phyloP scores from a whole-genome alignment of 495 filamentous ascomycete species.

The Articulospora tetracladia region DNA sequence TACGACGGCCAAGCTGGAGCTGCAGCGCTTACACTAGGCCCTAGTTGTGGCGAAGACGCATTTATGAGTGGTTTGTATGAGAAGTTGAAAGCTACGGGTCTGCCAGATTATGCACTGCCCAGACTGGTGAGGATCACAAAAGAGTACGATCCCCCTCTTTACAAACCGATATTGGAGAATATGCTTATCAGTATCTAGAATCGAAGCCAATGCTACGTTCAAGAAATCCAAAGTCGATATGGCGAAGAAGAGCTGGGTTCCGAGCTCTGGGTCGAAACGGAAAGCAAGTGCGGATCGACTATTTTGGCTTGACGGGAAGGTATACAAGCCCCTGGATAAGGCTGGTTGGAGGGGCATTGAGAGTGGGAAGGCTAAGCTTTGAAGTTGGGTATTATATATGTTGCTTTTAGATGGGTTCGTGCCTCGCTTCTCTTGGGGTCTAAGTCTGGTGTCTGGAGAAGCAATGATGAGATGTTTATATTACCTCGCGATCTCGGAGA shows the following conservation, averaged over 20 bases:
- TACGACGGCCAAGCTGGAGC: conserved; percentile 52
- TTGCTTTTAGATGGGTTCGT: no score
- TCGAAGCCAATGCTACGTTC: conserved; percentile 46
- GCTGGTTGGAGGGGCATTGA: conserved; percentile 42
- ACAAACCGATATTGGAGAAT: not conserved
- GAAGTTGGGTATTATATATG: no score
- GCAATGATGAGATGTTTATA: no score
- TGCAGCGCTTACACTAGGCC: conserved; percentile 43
- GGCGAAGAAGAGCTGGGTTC: conserved; percentile 37
- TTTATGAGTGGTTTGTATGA: conserved; percentile 36
- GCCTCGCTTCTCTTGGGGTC: no score
- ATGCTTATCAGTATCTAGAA: conserved; percentile 26
- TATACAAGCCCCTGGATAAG: conserved; percentile 37
- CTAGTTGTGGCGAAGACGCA: conserved; percentile 24
- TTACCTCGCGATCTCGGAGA: no score
- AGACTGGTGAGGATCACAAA: conserved; percentile 45
- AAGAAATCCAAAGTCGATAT: conserved; percentile 49
- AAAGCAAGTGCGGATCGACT: conserved; percentile 38
- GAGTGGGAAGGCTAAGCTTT: conserved; percentile 42
- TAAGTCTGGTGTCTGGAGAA: no score
- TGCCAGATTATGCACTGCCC: conserved; percentile 47
- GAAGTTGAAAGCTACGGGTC: conserved; percentile 42
- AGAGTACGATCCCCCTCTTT: conserved; percentile 32
- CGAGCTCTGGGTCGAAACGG: conserved; percentile 7
- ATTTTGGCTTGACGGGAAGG: conserved; percentile 43